Base-by-base conservation (phyloP, 345 rosid genomes). In the Mercurialis annua region DNA sequence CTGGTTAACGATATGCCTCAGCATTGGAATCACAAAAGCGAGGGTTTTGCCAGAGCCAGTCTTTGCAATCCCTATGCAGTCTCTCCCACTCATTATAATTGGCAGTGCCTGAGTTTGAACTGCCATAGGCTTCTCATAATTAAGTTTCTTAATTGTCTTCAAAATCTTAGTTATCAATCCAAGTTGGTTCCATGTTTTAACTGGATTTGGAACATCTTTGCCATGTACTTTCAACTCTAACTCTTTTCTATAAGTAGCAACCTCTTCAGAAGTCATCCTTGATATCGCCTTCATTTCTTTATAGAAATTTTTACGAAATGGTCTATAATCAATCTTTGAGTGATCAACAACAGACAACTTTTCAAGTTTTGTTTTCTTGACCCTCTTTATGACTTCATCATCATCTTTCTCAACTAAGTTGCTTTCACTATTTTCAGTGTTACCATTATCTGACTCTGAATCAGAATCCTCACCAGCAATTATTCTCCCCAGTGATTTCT, bases 41-140 rank as follows among this genome's bases (percentile, higher is more conserved):
- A 94, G 87, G 70, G 95, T 93, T 74, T 94, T 94, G n/a, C 99
- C 99, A 7, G 99, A 94, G 34, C 97, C 97, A 12, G 99, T 94
- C 79, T 94, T 94, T 51, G 97, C 97, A 75, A 94, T 24, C 34
- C 99, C 99, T 69, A 94, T 94, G 81, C 99, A 94, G 72, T 94
- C 99, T 73, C 97, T 87, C 55, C 97, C 97, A 62, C 96, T 91
- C 99, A 94, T 94, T 54, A 94, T 91, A 54, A 84, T 66, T 1
- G 99, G 99, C 38, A 94, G 76, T 14, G 99, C 97, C 79, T 94
- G 99, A 65, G 97, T 82, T 85, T 94, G 99, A 70, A 94, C 91
- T 51, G 97, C 84, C 99, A 94, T 94, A 9, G 97, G 97, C 80
- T 78, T 91, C 72, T 94, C 97, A 77, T 65, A 94, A 69, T 83